Evolutionary conservation across 768 basidiomycete genomes (phyloP).

Genomic region (Psilocybe cubensis): DNA sequence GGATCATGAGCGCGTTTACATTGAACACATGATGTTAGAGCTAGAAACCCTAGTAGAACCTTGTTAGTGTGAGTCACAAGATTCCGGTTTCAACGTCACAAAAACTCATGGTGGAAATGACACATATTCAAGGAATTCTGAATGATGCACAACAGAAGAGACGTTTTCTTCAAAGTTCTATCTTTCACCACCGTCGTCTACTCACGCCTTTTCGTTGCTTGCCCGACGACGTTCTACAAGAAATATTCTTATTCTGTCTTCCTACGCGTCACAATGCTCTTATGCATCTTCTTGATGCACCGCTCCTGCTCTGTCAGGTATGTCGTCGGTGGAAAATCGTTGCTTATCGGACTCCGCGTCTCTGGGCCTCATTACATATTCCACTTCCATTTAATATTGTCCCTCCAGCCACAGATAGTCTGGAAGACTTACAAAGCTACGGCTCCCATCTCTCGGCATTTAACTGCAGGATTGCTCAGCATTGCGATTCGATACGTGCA

Average conservation of each 20-base stretch:
- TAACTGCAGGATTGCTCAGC: not conserved
- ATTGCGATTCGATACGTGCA: slow-evolving; percentile 1
- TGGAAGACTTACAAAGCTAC: not conserved
- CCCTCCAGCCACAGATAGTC: no score
- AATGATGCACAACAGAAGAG: not conserved
- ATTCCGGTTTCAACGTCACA: not conserved
- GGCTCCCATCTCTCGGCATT: not conserved
- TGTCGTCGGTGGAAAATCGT: slow-evolving; percentile 11
- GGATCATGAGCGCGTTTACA: not conserved
- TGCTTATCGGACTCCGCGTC: slow-evolving; percentile 4
- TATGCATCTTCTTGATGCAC: slow-evolving; percentile 7
- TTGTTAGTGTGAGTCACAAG: no score
- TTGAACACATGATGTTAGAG: no score
- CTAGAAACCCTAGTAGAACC: not conserved
- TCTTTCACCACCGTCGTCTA: not conserved
- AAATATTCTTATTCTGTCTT: slow-evolving; percentile 14
- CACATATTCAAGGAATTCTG: not conserved
- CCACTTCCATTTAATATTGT: not conserved
- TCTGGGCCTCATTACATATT: slow-evolving; percentile 15
- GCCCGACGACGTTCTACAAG: slow-evolving; percentile 2
- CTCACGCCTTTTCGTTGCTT: slow-evolving; percentile 4
- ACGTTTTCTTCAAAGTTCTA: not conserved
- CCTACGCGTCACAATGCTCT: slow-evolving; percentile 4
- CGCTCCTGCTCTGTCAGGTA: slow-evolving; percentile 8
- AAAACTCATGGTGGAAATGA: not conserved